Evolutionary conservation across 306 rosid genomes (phyloP), one percentile per base, ranked within the genome.

Genomic region (Acacia melanoxylon): DNA sequence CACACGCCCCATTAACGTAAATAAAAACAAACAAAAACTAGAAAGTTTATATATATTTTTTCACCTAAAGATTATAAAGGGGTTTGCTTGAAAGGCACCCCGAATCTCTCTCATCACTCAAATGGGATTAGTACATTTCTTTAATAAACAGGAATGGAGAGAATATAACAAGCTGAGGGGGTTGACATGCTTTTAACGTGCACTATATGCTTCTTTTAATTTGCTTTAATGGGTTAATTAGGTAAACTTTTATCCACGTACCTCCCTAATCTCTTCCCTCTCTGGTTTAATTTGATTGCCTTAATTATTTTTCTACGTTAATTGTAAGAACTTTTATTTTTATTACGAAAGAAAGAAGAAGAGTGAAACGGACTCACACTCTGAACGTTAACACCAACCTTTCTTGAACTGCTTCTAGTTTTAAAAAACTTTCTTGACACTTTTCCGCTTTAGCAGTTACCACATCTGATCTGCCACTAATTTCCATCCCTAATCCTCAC

Each of bases 101-200:
- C 83, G 77, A 85, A 58, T 58, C 29, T 85, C 80, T 84, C 71
- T 80, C 31, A 87, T 79, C 73, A 74, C 85, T 83, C 76, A 67
- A 78, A 44, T 42, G 61, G 74, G 69, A 73, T 67, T 31, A 54
- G 24, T 72, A 65, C 79, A 85, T 89, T 81, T 82, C 86, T 85
- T 87, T 76, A 52, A 71, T 71, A 33, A 82, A 70, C 46, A 22
- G 69, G 82, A 83, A 78, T 80, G 33, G 20, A 11, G 80, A 20
- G 3, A 0, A 56, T 17, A 51, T 51, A 15, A 77, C 27, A 77
- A 74, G 65, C 31, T 29, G 2, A 29, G 1, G 37, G 82, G 71
- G 84, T 73, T 79, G 86, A 74, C 87, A 86, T 81, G 83, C 88
- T 89, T 90, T 80, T 79, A 87, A 90, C 87, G 92, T 92, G 92